Evolutionary conservation across 768 basidiomycete species (phyloP), one percentile per base, ranked within the genome.

Genomic region (Tricholomella constricta): DNA sequence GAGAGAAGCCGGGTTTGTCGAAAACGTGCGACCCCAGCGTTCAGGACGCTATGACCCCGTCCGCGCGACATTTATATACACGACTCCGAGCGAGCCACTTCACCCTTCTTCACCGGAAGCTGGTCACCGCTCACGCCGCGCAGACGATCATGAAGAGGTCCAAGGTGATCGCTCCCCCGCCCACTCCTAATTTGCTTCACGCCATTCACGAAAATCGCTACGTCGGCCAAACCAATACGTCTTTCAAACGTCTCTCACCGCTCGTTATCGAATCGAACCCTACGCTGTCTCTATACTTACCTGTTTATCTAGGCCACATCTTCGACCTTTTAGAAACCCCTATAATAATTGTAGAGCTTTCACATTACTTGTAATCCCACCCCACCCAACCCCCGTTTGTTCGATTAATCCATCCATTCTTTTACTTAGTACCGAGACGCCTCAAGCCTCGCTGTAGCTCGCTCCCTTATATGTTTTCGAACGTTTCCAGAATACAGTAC

Each of bases 31-130:
- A 12, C 59, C 67, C 22, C 61, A 66, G 55, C 73, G 78, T 32
- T 58, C 69, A 45, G 74, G 79, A 50, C 75, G 80, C 45, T 82
- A 81, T 58, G 80, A 82, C 61, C 79, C 80, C 29, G 74, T 82
- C 43, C 79, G 80, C 57, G 73, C 75, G 50, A 72, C 68, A 8
- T 74, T 75, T 52, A 59, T 77, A n/a, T 70, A 74, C 56, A 60
- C 71, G 32, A 61, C 64, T 11, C 60, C 64, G 35, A 60, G 56
- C 37, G 52, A 48, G 45, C 59, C 63, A 22, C 64, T 61, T 31
- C 64, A 59, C 32, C 52, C 56, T 37, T 60, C 54, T 22, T 57
- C 62, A 44, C 60, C 61, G 25, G 61, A 58, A 29, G 54, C 37
- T 26, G 60, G 62, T 35, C 58, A 64, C 57, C 55, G 54, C 36